A percentile compares a stretch with the other conserved stretches of the same genome.
Evolutionary conservation across 768 basidiomycete species (phyloP).

Genomic region (Tephrocybe sp.): DNA sequence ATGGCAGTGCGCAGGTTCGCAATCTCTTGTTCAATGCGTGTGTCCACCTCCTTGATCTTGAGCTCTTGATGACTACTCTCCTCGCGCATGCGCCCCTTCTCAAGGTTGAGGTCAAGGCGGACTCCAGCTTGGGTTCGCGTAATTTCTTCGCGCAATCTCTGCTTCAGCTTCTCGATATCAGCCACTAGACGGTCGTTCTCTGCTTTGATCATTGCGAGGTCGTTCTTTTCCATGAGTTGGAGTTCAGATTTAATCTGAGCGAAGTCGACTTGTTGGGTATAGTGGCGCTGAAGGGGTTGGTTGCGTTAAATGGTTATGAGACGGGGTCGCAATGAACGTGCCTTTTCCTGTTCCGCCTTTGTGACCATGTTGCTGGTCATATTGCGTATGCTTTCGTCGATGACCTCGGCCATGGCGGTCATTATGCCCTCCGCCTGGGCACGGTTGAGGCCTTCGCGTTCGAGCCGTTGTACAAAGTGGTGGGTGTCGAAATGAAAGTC

Average conservation of each 20-base stretch:
- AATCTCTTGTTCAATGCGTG: conserved; percentile 95
- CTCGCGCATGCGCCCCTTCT: conserved; percentile 94
- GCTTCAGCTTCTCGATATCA: conserved; percentile 95
- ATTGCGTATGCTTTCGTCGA: conserved; percentile 94
- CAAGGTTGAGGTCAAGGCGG: conserved; percentile 89
- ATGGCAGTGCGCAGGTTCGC: conserved; percentile 81
- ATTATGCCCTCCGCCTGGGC: conserved; percentile 97
- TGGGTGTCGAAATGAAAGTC: conserved; percentile 95
- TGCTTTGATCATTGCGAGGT: conserved; percentile 90
- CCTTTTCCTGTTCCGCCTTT: conserved; percentile 96
- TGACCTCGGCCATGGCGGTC: conserved; percentile 94
- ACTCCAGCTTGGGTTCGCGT: conserved; percentile 92
- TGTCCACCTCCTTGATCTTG: conserved; percentile 98
- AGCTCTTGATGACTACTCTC: conserved; percentile 89
- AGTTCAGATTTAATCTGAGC: conserved; percentile 95
- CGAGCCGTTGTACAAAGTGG: conserved; percentile 88
- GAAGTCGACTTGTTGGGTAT: conserved; percentile 96
- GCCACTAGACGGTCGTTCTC: conserved; percentile 92
- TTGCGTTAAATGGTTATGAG: not conserved
- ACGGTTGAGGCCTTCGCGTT: conserved; percentile 84
- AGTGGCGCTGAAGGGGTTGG: conserved; percentile 62
- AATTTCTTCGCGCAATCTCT: conserved; percentile 88
- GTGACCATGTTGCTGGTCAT: conserved; percentile 97
- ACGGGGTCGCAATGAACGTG: conserved; percentile 26
- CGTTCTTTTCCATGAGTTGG: conserved; percentile 95